Percentiles rank a stretch among this genome's conserved stretches.
These are phyloP conservation scores for Ascocoryne sarcoides DNA, from an alignment of 2,329 filamentous ascomycete genomes.

Conservation along the genomic window DNA sequence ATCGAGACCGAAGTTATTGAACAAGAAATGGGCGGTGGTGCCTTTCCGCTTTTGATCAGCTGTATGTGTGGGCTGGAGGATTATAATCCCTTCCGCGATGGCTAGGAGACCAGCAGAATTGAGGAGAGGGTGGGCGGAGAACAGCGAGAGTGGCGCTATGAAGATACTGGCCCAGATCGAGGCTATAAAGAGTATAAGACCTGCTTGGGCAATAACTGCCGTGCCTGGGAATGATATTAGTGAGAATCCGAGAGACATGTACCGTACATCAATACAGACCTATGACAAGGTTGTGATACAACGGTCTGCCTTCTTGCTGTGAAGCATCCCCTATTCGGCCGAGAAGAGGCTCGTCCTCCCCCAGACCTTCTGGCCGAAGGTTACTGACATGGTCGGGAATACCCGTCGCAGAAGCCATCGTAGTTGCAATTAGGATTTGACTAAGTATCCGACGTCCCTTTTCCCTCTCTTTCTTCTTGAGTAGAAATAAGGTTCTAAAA, in stretches of 20 bases:
- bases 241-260: background rate
- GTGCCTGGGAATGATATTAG: constrained; percentile 50
- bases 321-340: constrained; percentile 64
- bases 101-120: constrained; percentile 60
- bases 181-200: constrained; percentile 63
- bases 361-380: constrained; percentile 23
- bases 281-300: constrained; percentile 63
- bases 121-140: constrained; percentile 79
- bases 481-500: too few species aligned
- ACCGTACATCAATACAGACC: constrained; percentile 40
- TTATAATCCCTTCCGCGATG: constrained; percentile 69
- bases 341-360: constrained; percentile 62
- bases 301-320: constrained; percentile 54
- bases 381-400: constrained; percentile 45
- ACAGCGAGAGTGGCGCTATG: constrained; percentile 60
- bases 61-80: constrained; percentile 81
- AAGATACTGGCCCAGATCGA: constrained; percentile 75
- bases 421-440: too few species aligned
- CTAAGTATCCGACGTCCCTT: too few species aligned
- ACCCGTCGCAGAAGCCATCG: constrained; percentile 62
- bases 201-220: constrained; percentile 70
- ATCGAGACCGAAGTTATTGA: constrained; percentile 54
- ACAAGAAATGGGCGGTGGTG: constrained; percentile 53
- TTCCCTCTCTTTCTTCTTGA: too few species aligned
- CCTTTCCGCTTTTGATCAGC: constrained; percentile 60